phyloP scores from a whole-genome alignment of 805 yeast genomes.

The Wickerhamiella kurtzmanii region DNA sequence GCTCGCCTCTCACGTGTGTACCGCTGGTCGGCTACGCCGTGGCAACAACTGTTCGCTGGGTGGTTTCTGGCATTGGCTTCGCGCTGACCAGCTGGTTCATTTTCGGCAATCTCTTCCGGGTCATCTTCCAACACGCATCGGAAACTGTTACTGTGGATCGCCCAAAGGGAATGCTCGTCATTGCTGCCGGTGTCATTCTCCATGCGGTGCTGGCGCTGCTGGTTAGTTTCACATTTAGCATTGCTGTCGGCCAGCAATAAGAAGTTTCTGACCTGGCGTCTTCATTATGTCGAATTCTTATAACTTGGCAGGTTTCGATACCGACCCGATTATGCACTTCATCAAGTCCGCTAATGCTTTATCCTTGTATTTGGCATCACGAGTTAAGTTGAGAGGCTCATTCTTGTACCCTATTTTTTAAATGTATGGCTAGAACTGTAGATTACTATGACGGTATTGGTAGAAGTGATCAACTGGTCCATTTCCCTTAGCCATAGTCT shows the following conservation, averaged over 20 bases:
- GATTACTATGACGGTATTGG: slow-evolving; percentile 5
- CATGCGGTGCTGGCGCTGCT: slow-evolving; percentile 29
- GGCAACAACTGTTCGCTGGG: slow-evolving; percentile 45
- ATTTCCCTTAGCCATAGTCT: slow-evolving; percentile 33
- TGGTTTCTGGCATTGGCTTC: slow-evolving; percentile 46
- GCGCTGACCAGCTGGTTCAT: slow-evolving; percentile 28
- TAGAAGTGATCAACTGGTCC: slow-evolving; percentile 67
- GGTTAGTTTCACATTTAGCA: background rate
- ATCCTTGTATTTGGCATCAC: too few species aligned
- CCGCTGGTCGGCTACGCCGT: slow-evolving; percentile 31
- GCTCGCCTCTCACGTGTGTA: slow-evolving; percentile 43
- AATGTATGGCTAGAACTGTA: background rate
- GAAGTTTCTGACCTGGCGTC: too few species aligned
- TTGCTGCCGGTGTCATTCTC: slow-evolving; percentile 12
- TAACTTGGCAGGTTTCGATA: too few species aligned
- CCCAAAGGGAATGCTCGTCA: slow-evolving; percentile 10
- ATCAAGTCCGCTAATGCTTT: too few species aligned
- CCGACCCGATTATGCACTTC: too few species aligned
- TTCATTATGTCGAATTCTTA: too few species aligned
- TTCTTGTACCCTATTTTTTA: background rate
- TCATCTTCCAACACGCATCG: slow-evolving; percentile 13
- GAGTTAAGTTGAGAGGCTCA: too few species aligned
- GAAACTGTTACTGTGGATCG: slow-evolving; percentile 14
- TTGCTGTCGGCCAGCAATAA: background rate
- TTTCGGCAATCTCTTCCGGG: slow-evolving; percentile 28